These are phyloP conservation scores for Tetradesmus lagerheimii DNA, from an alignment of 139 green algal genomes.

Conservation along the genomic window DNA sequence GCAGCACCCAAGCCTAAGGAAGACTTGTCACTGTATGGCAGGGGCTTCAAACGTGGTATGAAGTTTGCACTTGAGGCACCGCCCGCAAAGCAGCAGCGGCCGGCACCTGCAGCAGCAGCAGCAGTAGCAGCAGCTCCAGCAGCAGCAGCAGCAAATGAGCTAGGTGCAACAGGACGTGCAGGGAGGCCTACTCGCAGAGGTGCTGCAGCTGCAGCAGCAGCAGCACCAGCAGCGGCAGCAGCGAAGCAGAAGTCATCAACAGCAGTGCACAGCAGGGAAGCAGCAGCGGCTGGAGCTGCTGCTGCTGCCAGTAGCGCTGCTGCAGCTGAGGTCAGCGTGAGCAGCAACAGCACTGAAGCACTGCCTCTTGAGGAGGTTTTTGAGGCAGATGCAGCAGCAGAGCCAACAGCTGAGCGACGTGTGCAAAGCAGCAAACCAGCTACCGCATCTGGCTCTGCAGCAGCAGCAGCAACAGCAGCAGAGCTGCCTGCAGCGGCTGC, in stretches of 20 bases:
- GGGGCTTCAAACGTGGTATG: slow-evolving; percentile 59
- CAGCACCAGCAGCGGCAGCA: not conserved
- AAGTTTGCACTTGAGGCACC: slow-evolving; percentile 4
- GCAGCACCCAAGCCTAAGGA: slow-evolving; percentile 22
- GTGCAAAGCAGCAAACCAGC: not conserved
- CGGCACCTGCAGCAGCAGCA: not conserved
- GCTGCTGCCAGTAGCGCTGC: not conserved
- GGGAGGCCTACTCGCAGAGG: not conserved
- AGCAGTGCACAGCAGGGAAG: not conserved
- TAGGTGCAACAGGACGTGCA: not conserved
- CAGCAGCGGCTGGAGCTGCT: not conserved
- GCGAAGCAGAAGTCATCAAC: not conserved
- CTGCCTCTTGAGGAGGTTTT: not conserved
- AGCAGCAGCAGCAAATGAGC: slow-evolving; percentile 19
- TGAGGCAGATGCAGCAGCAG: not conserved
- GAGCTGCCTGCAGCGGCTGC: not conserved
- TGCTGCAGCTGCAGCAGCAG: slow-evolving; percentile 10
- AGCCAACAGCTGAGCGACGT: not conserved
- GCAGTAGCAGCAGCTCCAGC: not conserved
- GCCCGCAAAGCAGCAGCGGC: slow-evolving; percentile 4
- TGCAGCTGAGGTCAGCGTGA: not conserved
- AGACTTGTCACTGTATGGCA: slow-evolving; percentile 60
- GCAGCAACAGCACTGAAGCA: not conserved
- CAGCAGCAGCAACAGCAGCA: not conserved
- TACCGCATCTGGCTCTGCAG: too few relatives aligned